Evolutionary conservation across 805 yeast genomes (phyloP), one percentile per base, ranked within the genome.

Genomic region (Peterozyma toletana): DNA sequence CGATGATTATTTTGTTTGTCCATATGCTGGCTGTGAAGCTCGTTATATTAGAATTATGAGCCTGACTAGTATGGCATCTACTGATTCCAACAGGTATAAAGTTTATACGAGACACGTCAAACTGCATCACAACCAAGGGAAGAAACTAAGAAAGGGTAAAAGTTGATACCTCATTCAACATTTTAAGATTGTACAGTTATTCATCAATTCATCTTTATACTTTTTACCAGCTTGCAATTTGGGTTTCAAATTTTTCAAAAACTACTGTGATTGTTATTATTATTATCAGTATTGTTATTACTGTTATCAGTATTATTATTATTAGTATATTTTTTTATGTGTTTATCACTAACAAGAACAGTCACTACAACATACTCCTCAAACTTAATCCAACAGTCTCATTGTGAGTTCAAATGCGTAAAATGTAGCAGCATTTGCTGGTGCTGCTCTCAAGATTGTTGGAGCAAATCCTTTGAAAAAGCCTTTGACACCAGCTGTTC

Each of bases 391-490:
- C 38, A 77, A 57, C 27, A 70, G 53, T 65, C 96, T 78, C 85
- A 90, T 83, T 4, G 96, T 86, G 41, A 84, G 64, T 63, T 93
- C 99, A 60, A 93, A 93, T 2, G 95, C 89, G 37, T 88, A 83
- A 66, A 93, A 93, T 0, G 99, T 95, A 30, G 95, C 96, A 36
- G 96, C 99, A 60, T 93, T 95, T 3, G 95, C 99, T 1, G 99
- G 99, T 3, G 96, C 96, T 40, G 99, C 98, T 66, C 99, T 83
- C 50, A 93, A 68, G 50, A 93, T 78, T 0, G 98, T 90, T 34
- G 99, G 97, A 15, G 79, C 64, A 59, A 95, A 90, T 1, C 99
- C 99, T 64, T 83, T 83, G 66, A 86, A 86, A 57, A 93, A 85
- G 0, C 96, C 96, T 49, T 70, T 70, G 21, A 79, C 46, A 27